phyloP scores from a whole-genome alignment of 371 early-diverging fungal species.

The Mortierella sp. region DNA sequence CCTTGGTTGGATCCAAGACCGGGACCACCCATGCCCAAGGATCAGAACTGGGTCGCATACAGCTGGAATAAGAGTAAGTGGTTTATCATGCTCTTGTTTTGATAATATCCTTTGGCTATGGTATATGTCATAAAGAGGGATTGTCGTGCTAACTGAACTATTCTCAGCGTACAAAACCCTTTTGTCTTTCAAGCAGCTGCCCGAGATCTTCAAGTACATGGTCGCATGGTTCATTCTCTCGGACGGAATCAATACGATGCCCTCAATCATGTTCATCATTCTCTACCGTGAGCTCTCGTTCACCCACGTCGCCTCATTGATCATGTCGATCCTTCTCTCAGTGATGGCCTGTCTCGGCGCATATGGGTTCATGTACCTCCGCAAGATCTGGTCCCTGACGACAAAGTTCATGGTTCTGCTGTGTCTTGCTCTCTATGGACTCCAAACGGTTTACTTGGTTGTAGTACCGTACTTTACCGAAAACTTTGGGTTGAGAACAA shows the following conservation, averaged over 20 bases:
- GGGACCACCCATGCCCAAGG: conserved; percentile 70
- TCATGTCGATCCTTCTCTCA: conserved; percentile 27
- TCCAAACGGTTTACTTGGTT: conserved; percentile 23
- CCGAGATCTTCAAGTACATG: conserved; percentile 60
- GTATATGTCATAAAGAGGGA: too few species aligned
- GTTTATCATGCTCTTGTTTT: too few species aligned
- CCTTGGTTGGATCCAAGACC: conserved; percentile 65
- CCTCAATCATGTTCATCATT: conserved; percentile 51
- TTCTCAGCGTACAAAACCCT: conserved; percentile 38
- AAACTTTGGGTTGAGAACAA: conserved; percentile 22
- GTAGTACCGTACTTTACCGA: conserved; percentile 26
- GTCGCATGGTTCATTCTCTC: conserved; percentile 61
- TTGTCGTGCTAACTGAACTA: too few species aligned
- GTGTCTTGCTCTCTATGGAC: conserved; percentile 13
- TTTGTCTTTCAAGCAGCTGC: conserved; percentile 27
- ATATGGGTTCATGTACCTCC: conserved; percentile 35
- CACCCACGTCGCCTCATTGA: conserved; percentile 30
- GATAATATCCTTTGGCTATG: too few species aligned
- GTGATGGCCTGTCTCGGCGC: conserved; percentile 36
- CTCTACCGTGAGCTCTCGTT: conserved; percentile 42
- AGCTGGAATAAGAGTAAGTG: conserved; percentile 59
- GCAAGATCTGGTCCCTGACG: conserved; percentile 30
- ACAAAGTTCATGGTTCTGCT: conserved; percentile 31
- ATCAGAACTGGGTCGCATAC: conserved; percentile 59
- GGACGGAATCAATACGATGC: conserved; percentile 59